Evolutionary conservation across 225 moss, liverwort and hornwort genomes (phyloP).

Genomic region (Rhytidiadelphus loreus): DNA sequence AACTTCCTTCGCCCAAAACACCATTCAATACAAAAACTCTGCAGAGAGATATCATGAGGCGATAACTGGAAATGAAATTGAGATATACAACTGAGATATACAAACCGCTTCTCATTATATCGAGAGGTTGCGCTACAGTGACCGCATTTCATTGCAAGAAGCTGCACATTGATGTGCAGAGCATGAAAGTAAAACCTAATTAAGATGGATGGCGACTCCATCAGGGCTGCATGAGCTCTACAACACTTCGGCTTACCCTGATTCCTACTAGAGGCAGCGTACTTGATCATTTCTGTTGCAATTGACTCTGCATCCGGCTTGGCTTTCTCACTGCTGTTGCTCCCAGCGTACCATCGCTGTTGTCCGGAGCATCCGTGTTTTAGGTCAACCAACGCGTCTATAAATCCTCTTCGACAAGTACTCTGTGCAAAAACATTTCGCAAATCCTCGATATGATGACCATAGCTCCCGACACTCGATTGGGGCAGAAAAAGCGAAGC

Average conservation of each 20-base stretch:
- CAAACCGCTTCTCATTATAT: background rate
- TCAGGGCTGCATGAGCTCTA: background rate
- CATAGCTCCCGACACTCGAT: background rate
- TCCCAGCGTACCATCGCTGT: constrained; percentile 29
- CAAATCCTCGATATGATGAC: constrained; percentile 2
- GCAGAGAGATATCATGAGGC: background rate
- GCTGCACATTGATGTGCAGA: background rate
- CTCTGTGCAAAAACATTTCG: background rate
- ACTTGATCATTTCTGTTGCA: constrained; percentile 54
- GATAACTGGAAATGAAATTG: background rate
- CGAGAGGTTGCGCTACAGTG: background rate
- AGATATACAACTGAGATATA: background rate
- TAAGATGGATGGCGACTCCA: background rate
- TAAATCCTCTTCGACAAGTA: background rate
- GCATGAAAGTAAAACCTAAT: background rate
- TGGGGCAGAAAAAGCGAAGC: background rate
- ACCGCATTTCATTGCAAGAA: background rate
- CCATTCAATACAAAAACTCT: background rate
- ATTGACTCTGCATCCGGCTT: constrained; percentile 35
- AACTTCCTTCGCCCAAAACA: background rate
- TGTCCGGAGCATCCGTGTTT: background rate
- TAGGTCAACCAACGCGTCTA: background rate
- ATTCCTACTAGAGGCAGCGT: constrained; percentile 26
- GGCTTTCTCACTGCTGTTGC: constrained; percentile 36
- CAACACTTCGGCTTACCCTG: constrained; percentile 20